Percentiles rank a stretch among this genome's conserved stretches.
phyloP scores from a whole-genome alignment of 768 basidiomycete species.

The Cystobasidium onofrii region DNA sequence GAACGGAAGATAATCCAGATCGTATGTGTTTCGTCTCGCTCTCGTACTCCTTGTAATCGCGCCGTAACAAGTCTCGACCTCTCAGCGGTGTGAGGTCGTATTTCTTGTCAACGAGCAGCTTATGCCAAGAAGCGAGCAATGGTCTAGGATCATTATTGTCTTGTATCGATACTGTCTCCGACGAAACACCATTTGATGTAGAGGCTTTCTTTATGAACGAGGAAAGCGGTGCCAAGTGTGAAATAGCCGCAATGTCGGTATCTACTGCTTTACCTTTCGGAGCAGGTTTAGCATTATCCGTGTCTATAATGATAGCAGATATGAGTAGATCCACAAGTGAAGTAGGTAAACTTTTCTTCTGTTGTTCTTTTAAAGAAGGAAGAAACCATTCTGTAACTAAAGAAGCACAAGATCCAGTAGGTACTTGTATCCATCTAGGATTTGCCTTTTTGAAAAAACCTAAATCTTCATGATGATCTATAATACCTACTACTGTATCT shows the following conservation, averaged over 20 bases:
- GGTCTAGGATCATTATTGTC: not conserved
- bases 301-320: conserved; percentile 76
- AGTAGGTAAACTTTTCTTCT: conserved; percentile 47
- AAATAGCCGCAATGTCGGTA: conserved; percentile 59
- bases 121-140: conserved; percentile 16
- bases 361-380: conserved; percentile 28
- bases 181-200: conserved; percentile 35
- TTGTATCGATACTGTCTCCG: conserved; percentile 29
- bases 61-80: conserved; percentile 67
- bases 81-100: conserved; percentile 58
- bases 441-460: conserved; percentile 54
- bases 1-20: conserved; percentile 76
- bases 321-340: conserved; percentile 73
- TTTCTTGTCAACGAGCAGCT: conserved; percentile 52
- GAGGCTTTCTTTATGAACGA: conserved; percentile 47
- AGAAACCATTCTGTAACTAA: conserved; percentile 55
- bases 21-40: conserved; percentile 52
- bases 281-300: conserved; percentile 59
- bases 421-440: conserved; percentile 58
- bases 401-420: conserved; percentile 67
- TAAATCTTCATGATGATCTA: conserved; percentile 93
- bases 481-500: conserved; percentile 59
- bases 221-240: conserved; percentile 58
- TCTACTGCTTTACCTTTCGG: conserved; percentile 64
- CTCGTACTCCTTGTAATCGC: conserved; percentile 93